Conservation (phyloP, 768 basidiomycete genomes). For the Tulasnella sp. region DNA sequence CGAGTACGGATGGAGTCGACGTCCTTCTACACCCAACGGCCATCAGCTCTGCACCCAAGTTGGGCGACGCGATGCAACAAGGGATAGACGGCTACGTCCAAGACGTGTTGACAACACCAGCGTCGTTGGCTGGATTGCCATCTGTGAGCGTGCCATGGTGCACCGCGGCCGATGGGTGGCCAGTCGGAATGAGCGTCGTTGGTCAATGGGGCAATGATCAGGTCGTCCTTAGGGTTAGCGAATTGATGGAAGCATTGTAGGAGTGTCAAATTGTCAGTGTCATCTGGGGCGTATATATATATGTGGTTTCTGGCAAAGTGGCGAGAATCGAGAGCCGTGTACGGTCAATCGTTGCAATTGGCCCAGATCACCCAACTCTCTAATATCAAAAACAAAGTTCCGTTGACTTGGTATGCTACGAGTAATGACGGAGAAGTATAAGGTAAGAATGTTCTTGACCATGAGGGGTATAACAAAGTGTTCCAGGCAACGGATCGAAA, state of each 20-base stretch:
- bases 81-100: conserved; percentile 66
- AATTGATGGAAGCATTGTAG: conserved; percentile 6
- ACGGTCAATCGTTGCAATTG: background rate
- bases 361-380: no score
- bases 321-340: background rate
- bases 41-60: conserved; percentile 69
- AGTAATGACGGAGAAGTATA: background rate
- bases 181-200: conserved; percentile 72
- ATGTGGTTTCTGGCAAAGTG: no score
- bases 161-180: conserved; percentile 54
- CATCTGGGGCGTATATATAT: no score
- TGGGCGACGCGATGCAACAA: conserved; percentile 31
- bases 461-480: no score
- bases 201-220: conserved; percentile 71
- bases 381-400: background rate
- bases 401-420: background rate
- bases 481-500: background rate
- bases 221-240: conserved; percentile 26
- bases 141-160: conserved; percentile 65
- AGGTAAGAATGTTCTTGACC: background rate
- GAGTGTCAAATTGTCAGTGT: no score
- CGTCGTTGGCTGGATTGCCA: conserved; percentile 82
- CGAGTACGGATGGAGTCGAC: conserved; percentile 44
- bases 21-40: conserved; percentile 81
- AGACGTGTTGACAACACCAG: conserved; percentile 86